Evolutionary conservation across 164 flowering plant genomes (phyloP), one percentile per base, ranked within the genome.

Genomic region (Annona squamosa): DNA sequence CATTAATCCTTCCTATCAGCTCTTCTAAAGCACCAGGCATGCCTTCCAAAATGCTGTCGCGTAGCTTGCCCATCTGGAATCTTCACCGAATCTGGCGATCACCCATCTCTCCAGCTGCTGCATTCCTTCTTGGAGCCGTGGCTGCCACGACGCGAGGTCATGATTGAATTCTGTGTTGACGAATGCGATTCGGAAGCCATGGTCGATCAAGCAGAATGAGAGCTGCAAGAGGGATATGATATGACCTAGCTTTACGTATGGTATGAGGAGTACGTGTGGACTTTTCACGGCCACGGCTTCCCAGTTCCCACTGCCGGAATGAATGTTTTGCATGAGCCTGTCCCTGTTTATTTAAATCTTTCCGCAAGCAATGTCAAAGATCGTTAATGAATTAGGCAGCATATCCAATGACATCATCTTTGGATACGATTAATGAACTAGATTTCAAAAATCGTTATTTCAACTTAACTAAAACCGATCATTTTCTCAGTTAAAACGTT

Each of bases 181-280:
- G 67, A 76, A 71, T 13, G 78, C 57, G 66, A 80, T 71, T 13
- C 52, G 71, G 45, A 84, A 73, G 5, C 83, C 86, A 7, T 26
- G 71, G 1, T 79, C 75, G 19, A 64, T 76, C 67, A 84, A 65
- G 46, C 65, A 57, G 62, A 79, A 78, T 0, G 82, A 75, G 43
- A 84, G 67, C 67, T 80, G 75, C 79, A 78, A 64, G 48, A 81
- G 71, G 37, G 81, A 76, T 44, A 62, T 74, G 2, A 78, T 72
- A 61, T 81, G 81, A 44, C 79, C 81, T 78, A 78, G 84, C 52
- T 73, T 76, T 10, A 79, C 79, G 52, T 12, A 69, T 26, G 81
- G 76, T 65, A 81, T 67, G 16, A 77, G 65, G 16, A 76, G 43
- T 4, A 75, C 76, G 59, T 81, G 84, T 67, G 76, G 77, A 5